Conservation (phyloP, 768 basidiomycete genomes). For the Tulasnella sp. region DNA sequence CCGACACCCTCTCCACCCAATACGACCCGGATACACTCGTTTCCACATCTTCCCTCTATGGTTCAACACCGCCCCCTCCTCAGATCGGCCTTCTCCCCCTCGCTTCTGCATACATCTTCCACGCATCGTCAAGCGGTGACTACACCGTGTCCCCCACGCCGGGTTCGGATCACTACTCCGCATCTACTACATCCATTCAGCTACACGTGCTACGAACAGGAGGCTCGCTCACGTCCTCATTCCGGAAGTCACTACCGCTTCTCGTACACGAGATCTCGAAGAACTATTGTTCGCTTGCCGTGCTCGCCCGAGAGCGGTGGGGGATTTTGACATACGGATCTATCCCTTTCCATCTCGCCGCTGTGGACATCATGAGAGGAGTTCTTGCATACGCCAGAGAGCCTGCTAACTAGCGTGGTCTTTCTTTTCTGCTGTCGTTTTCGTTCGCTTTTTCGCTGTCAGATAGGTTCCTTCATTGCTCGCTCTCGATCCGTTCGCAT, state of each 20-base stretch:
- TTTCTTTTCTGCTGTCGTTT: too few species aligned
- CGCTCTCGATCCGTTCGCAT: slow-evolving; percentile 2
- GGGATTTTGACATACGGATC: slow-evolving; percentile 25
- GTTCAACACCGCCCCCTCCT: slow-evolving; percentile 23
- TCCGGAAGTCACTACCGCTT: slow-evolving; percentile 26
- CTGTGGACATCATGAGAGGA: slow-evolving; percentile 25
- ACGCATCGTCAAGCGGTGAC: slow-evolving; percentile 37
- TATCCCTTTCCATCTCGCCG: slow-evolving; percentile 64
- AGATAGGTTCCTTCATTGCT: too few species aligned
- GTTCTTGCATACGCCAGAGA: slow-evolving; percentile 7
- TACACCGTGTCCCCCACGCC: slow-evolving; percentile 36
- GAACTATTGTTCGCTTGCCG: slow-evolving; percentile 57
- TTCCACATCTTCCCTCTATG: slow-evolving; percentile 28
- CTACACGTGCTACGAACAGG: slow-evolving; percentile 47
- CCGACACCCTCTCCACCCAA: slow-evolving; percentile 28
- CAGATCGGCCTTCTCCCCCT: slow-evolving; percentile 40
- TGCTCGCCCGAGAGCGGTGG: slow-evolving; percentile 43
- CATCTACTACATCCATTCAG: slow-evolving; percentile 27
- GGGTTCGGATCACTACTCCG: neutral
- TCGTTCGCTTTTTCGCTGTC: too few species aligned
- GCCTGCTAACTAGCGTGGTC: too few species aligned
- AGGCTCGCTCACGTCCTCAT: slow-evolving; percentile 33
- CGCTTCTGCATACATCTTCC: slow-evolving; percentile 46
- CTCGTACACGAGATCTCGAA: slow-evolving; percentile 44
- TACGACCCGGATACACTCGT: slow-evolving; percentile 22